Evolutionary conservation across 2,329 filamentous ascomycete species (phyloP), one percentile per base, ranked within the genome.

Genomic region (Pseudopithomyces maydicus): DNA sequence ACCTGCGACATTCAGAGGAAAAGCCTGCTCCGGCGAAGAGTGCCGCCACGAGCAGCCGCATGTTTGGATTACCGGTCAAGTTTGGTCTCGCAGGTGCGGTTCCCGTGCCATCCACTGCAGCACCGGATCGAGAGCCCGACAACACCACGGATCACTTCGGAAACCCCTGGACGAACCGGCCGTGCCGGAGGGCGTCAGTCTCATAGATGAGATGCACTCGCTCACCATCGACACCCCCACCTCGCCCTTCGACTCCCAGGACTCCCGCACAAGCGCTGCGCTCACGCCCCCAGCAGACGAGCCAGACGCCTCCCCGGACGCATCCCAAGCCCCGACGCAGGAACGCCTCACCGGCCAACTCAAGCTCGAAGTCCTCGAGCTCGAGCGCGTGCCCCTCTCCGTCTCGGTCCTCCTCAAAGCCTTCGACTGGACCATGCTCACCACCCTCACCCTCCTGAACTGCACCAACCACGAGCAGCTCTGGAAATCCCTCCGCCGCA

Each of bases 341-440:
- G 14, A 38, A 52, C 74, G 78, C 19, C 74, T 85, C 1, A 81
- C 85, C 32, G 82, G 82, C 33, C 86, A 85, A 65, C 77, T 95
- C 15, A 84, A 81, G 58, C 77, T 95, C n/a, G 86, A 90, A 56
- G 86, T 82, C 1, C 79, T 95, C 10, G 90, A 92, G 74, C 80
- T 95, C 2, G 90, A 95, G 74, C 85, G 90, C 22, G 84, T 94
- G 2, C 84, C 85, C 0, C 77, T 95, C n/a, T 92, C 88, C 1
- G 82, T 91, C 41, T 81, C 86, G 8, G 85, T 91, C n/a, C 81
- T 92, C 53, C 82, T 86, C 45, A 84, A 85, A 58, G 88, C 85
- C 1, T 82, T 95, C 41, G 90, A 95, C 74, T 95, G 90, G 90
- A 85, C 86, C 1, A 80, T 83, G 10, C 74, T 95, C 51, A 90